A percentile compares a stretch with the other conserved stretches of the same genome.
These are phyloP conservation scores for Auriscalpium vulgare DNA, from an alignment of 768 basidiomycete species.

Conservation along the genomic window DNA sequence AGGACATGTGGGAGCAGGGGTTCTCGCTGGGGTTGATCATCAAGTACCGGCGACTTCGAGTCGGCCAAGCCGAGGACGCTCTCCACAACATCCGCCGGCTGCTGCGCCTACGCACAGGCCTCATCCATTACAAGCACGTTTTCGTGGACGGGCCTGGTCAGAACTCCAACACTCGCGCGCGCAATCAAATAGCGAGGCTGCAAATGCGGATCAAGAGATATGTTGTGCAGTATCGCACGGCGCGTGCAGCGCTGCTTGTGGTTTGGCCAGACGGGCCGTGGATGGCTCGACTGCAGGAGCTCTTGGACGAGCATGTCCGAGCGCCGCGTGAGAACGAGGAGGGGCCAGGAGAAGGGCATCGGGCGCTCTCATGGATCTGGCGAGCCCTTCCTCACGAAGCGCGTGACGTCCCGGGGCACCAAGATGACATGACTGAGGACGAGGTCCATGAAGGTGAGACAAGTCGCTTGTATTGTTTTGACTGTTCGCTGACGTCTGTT, in stretches of 20 bases:
- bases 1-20: not conserved
- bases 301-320: too few relatives aligned
- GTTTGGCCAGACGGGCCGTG: too few relatives aligned
- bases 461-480: not conserved
- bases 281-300: too few relatives aligned
- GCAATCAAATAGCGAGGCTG: too few relatives aligned
- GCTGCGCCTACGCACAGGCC: not conserved
- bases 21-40: not conserved
- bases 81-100: not conserved
- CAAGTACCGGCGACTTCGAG: not conserved
- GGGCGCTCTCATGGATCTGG: conserved; percentile 4
- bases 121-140: not conserved
- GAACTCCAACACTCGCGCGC: not conserved
- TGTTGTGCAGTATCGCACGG: too few relatives aligned
- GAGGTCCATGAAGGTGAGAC: not conserved
- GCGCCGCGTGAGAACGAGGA: too few relatives aligned
- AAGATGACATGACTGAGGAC: not conserved
- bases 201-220: too few relatives aligned
- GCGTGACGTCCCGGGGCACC: not conserved
- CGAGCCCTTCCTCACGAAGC: not conserved
- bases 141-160: not conserved
- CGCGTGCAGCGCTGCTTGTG: too few relatives aligned
- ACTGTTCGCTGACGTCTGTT: not conserved
- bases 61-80: not conserved
- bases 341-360: not conserved